Evolutionary conservation across 164 flowering plant genomes (phyloP), one percentile per base, ranked within the genome.

Genomic region (Aristolochia contorta): DNA sequence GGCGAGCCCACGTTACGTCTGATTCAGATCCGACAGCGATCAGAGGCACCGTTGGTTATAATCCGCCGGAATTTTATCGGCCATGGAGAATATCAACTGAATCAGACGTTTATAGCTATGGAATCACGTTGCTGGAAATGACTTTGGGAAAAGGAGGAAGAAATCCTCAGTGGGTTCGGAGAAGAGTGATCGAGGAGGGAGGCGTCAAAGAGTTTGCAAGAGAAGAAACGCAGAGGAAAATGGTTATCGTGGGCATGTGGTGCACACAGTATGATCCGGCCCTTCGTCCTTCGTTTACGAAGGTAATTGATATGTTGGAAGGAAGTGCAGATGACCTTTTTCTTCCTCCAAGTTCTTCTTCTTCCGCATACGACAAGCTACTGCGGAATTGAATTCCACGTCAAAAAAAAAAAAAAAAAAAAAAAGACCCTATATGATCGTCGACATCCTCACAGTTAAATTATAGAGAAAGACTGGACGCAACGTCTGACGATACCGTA

Each of bases 31-130:
- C 32, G 10, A 47, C 13, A 4, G 65, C 18, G 19, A n/a, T n/a
- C n/a, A 52, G 57, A 2, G 65, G 58, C 19, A 62, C 65, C 4
- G 22, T 63, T 7, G 66, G 66, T 1, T 63, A 63, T 19, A 63
- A 54, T 14, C 59, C 66, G 8, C 66, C 60, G 19, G 60, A 56
- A 20, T 21, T 56, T 2, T 25, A 55, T 22, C 56, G 32, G 19
- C 21, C 19, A 23, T 21, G 60, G 50, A 13, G 18, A 32, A 32
- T 64, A 20, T 55, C 66, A 12, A 19, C 18, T 27, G 56, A 56
- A 21, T 46, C 65, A 52, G 65, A 62, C 37, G 65, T 53, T 4
- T 62, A 62, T 25, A 52, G 65, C 41, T 53, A n/a, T 19, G 65
- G 65, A 27, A 62, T 62, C 49, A 9, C 41, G 19, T 12, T 62